Evolutionary conservation across 2,329 filamentous ascomycete species (phyloP), one percentile per base, ranked within the genome.

Genomic region (Trichoderma guizhouense): DNA sequence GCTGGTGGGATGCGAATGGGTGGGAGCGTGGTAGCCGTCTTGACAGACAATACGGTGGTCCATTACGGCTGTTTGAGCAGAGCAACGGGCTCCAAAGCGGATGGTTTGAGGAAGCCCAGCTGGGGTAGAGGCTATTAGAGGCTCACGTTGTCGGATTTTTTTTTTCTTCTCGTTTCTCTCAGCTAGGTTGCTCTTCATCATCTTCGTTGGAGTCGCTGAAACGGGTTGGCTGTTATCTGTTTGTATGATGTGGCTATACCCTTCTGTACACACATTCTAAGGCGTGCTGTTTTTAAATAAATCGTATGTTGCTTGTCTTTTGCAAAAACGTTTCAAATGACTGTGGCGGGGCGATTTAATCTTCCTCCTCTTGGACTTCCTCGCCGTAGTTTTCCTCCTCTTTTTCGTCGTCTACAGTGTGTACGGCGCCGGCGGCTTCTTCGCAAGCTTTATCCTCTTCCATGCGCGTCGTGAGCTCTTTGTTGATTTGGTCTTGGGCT

Each of bases 331-430:
- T 36, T 30, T 32, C 18, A 12, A 7, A 15, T 21, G 28, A 21
- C 11, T 11, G 7, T 32, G 15, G 11, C 18, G 24, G 24, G 28
- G 11, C 18, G 32, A 8, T 65, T 71, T 51, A 72, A 73, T 81
- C 80, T 39, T 88, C 88, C 70, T 92, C 91, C 55, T 92, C 91
- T 64, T 91, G 90, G 14, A 90, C 88, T 80, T 97, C 94, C 81
- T 97, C 94, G 62, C 94, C 94, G 79, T 97, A 97, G 78, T 94
- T 92, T 77, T 93, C 89, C 78, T 94, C 92, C 78, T 91, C 89
- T 73, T 87, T 86, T 12, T 81, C 84, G 72, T 91, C 88, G 72
- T 89, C 86, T 11, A 84, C 77, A 72, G 77, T 63, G 7, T 30
- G 26, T 2, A 30, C 18, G 12, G 32, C 15, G 24, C 60, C 67